These are phyloP conservation scores for Lactifluus piperatus DNA, from an alignment of 768 basidiomycete species.

Conservation along the genomic window DNA sequence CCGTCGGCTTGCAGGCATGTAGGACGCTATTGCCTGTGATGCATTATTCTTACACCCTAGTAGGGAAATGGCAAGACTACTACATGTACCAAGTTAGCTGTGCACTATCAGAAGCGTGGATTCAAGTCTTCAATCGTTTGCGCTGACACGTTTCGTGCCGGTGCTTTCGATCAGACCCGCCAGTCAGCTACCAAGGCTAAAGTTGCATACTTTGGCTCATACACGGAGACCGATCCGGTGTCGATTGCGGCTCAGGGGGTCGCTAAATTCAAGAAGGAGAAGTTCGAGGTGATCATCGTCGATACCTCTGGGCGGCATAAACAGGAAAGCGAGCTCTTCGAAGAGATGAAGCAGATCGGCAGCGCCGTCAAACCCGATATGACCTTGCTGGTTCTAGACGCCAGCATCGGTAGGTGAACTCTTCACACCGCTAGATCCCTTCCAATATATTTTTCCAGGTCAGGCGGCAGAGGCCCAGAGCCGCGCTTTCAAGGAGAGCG, in stretches of 20 bases:
- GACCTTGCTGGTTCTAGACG: conserved; percentile 93
- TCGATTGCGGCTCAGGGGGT: conserved; percentile 92
- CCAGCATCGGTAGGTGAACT: conserved; percentile 73
- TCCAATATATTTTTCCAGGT: conserved; percentile 33
- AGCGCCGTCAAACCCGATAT: conserved; percentile 91
- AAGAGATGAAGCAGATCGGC: conserved; percentile 97
- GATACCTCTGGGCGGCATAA: conserved; percentile 97
- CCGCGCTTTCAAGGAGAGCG: conserved; percentile 94
- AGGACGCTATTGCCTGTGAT: conserved; percentile 19
- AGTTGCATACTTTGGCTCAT: conserved; percentile 97
- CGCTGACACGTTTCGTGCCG: conserved; percentile 98
- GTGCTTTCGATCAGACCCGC: conserved; percentile 97
- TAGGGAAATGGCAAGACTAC: conserved; percentile 99
- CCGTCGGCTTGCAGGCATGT: conserved; percentile 83
- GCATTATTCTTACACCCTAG: conserved; percentile 2
- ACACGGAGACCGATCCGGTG: conserved; percentile 98
- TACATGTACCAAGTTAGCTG: conserved; percentile 97
- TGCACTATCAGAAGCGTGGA: conserved; percentile 93
- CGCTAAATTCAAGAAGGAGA: conserved; percentile 93
- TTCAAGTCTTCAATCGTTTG: conserved; percentile 97
- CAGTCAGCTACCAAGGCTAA: conserved; percentile 99
- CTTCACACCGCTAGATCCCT: background rate
- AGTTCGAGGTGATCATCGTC: conserved; percentile 97
- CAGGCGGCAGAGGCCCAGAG: conserved; percentile 98
- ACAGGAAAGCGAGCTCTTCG: conserved; percentile 92